These are phyloP conservation scores for Endoconidiophora polonica DNA, from an alignment of 2,329 filamentous ascomycete species.

Conservation along the genomic window DNA sequence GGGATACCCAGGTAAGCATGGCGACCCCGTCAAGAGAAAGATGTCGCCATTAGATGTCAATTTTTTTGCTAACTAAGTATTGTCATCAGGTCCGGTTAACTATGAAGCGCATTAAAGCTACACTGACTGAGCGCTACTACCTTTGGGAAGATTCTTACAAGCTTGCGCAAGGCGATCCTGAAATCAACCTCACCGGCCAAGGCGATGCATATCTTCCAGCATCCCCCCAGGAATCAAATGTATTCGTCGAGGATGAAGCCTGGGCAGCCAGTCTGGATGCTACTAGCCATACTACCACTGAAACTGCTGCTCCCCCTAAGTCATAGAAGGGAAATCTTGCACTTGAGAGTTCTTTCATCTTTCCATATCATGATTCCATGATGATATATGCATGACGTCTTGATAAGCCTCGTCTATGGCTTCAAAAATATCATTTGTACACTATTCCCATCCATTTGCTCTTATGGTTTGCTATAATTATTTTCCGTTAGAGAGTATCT, in stretches of 20 bases:
- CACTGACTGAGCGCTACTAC: slow-evolving; percentile 75
- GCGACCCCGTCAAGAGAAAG: not conserved
- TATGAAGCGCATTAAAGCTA: slow-evolving; percentile 68
- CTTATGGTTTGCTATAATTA: too few species aligned
- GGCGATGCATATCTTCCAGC: slow-evolving; percentile 34
- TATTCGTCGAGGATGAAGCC: slow-evolving; percentile 21
- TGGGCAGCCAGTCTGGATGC: slow-evolving; percentile 10
- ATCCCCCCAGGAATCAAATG: slow-evolving; percentile 20
- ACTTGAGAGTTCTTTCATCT: not conserved
- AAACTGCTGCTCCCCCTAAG: slow-evolving; percentile 1
- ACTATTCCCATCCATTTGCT: too few species aligned
- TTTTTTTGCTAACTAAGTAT: not conserved
- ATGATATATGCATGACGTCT: too few species aligned
- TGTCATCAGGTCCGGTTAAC: slow-evolving; percentile 50
- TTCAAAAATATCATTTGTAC: too few species aligned
- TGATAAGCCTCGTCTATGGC: too few species aligned
- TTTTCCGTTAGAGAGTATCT: too few species aligned
- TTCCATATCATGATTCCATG: not conserved
- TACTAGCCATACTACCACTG: slow-evolving; percentile 6
- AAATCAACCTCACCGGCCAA: slow-evolving; percentile 41
- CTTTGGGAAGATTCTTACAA: slow-evolving; percentile 63
- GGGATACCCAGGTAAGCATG: slow-evolving; percentile 48
- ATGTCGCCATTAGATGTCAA: not conserved
- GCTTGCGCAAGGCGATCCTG: slow-evolving; percentile 48
- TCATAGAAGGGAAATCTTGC: slow-evolving; percentile 1